Base-by-base conservation (phyloP, 306 rosid species). In the Boehmeria nivea region DNA sequence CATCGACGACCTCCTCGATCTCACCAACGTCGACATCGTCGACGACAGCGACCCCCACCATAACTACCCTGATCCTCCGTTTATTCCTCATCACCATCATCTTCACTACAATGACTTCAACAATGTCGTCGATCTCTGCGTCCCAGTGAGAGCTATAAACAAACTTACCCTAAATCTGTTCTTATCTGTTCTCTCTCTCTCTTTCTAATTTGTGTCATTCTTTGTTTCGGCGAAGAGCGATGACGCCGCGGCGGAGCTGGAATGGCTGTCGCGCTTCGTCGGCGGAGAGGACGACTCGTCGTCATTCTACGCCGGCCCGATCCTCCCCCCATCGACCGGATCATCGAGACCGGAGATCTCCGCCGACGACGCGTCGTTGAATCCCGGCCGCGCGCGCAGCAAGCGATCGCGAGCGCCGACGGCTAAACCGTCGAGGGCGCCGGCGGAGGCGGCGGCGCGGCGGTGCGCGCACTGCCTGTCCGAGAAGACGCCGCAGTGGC, bases 401-500 rank as follows among this genome's bases (percentile, higher is more conserved):
- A 78, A 78, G 56, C 52, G 37, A 19, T 58, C 65, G 4, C 59
- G 33, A 52, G 47, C 51, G 15, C 43, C 45, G 51, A 3, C 58
- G 40, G n/a, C 47, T 37, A 42, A 43, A 19, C 17, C 16, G 17
- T 50, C 33, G 38, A 57, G 44, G 17, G 26, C 19, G 11, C 24
- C 69, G 11, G 36, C 23, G 3, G 13, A 4, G 14, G 51, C 38
- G 12, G 57, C 15, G 16, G 47, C 36, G 15, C 49, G 75, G 6
- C 52, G 81, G 60, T 83, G 90, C 54, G 7, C 72, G 48, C 86
- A 83, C 68, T 83, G 86, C 67, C 75, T 77, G 13, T 72, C 78
- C 57, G 78, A 74, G 46, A 83, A 80, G 68, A 83, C 84, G 40
- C 86, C 90, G 40, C 84, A 83, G 54, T 83, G 90, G 90, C 54